Evolutionary conservation across 768 basidiomycete genomes (phyloP).

Genomic region (Hemileccinum impolitum): DNA sequence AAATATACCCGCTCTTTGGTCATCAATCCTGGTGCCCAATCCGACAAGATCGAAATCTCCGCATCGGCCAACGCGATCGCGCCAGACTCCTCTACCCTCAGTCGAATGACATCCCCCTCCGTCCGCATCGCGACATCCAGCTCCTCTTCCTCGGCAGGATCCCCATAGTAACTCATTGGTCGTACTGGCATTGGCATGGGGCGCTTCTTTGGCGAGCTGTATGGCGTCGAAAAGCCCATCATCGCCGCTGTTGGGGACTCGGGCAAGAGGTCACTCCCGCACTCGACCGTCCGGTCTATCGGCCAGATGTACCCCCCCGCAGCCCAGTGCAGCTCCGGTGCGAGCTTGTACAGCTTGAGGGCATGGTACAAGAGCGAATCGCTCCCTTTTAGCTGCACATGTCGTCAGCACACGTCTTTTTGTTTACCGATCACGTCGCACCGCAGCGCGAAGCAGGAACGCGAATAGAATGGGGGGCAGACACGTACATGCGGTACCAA

Average conservation of each 20-base stretch:
- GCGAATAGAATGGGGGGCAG: neutral
- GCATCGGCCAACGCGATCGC: conserved; percentile 62
- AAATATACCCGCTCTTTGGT: conserved; percentile 71
- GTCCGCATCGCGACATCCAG: conserved; percentile 22
- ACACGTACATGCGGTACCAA: conserved; percentile 64
- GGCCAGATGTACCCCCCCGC: conserved; percentile 86
- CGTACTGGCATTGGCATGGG: conserved; percentile 34
- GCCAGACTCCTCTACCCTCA: conserved; percentile 63
- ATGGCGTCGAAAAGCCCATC: conserved; percentile 25
- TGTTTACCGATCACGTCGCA: conserved; percentile 9
- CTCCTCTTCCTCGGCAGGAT: conserved; percentile 37
- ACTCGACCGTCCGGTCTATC: conserved; percentile 64
- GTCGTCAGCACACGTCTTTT: conserved; percentile 11
- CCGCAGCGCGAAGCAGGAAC: conserved; percentile 8
- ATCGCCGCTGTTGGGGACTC: conserved; percentile 24
- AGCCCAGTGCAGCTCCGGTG: conserved; percentile 73
- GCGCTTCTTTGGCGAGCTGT: conserved; percentile 19
- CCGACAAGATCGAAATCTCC: conserved; percentile 58
- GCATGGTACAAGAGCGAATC: conserved; percentile 76
- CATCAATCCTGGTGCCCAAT: conserved; percentile 43
- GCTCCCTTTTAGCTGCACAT: conserved; percentile 64
- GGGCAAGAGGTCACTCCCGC: conserved; percentile 41
- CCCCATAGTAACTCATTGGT: conserved; percentile 44
- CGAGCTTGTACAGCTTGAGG: conserved; percentile 70
- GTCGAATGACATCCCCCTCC: conserved; percentile 40